These are phyloP conservation scores for Theobroma cacao DNA, from an alignment of 345 rosid species.

Conservation along the genomic window DNA sequence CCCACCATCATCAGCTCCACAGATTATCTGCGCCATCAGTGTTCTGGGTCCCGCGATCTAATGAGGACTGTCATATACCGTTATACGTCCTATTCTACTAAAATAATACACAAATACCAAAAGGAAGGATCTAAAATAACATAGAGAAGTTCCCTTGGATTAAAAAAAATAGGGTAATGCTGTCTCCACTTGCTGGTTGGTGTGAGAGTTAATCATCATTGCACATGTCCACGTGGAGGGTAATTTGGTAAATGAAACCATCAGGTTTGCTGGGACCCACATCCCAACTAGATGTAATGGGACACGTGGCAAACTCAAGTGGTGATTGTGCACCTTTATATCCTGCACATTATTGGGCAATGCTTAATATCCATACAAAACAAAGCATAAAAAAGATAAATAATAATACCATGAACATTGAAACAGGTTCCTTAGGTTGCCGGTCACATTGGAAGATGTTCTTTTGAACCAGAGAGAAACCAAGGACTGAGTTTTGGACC, in stretches of 20 bases:
- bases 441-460: conserved; percentile 5
- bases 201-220: not conserved
- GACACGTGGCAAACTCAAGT: conserved; percentile 8
- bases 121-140: no score
- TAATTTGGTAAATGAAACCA: not conserved
- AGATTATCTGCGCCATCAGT: not conserved
- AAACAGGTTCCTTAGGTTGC: conserved; percentile 26
- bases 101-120: no score
- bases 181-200: not conserved
- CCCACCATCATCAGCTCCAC: not conserved
- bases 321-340: not conserved
- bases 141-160: not conserved
- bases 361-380: not conserved
- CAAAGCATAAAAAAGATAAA: not conserved
- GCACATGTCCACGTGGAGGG: not conserved
- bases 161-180: not conserved
- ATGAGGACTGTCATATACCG: not conserved
- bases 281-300: not conserved
- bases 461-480: conserved; percentile 22
- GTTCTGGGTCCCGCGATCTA: not conserved
- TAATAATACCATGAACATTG: not conserved
- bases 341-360: not conserved
- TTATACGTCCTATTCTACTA: not conserved
- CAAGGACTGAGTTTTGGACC: conserved; percentile 19
- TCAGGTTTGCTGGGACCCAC: not conserved